These are phyloP conservation scores for Micractinium conductrix DNA, from an alignment of 139 green algal species.

Conservation along the genomic window DNA sequence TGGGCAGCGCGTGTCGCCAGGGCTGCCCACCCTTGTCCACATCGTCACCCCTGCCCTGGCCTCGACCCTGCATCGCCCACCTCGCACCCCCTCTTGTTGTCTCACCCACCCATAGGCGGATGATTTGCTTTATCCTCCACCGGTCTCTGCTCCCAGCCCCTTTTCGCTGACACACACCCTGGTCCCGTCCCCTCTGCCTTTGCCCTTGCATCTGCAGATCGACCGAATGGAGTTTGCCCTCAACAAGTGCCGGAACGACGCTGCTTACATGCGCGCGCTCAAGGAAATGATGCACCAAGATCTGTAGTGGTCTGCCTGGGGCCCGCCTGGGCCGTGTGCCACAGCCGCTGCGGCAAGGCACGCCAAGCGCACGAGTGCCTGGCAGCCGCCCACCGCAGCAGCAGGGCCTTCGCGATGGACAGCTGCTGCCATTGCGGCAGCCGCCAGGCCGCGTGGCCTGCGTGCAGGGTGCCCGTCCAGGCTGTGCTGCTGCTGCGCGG, in stretches of 20 bases:
- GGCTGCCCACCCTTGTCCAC: background rate
- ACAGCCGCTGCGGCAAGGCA: background rate
- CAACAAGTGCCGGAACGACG: constrained; percentile 44
- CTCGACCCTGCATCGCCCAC: background rate
- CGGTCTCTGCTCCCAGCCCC: background rate
- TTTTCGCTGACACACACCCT: too few species aligned
- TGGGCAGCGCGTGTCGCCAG: too few species aligned
- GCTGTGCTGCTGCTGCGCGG: too few species aligned
- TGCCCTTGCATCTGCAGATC: constrained; percentile 7
- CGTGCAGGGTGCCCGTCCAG: background rate
- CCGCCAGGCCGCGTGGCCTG: too few species aligned
- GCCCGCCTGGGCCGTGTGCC: too few species aligned
- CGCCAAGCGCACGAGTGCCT: background rate
- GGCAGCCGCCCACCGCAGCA: background rate
- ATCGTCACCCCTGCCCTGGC: background rate
- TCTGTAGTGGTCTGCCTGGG: background rate
- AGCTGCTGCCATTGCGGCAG: background rate
- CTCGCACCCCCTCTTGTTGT: too few species aligned
- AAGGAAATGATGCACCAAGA: constrained; percentile 45
- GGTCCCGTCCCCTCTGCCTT: too few species aligned
- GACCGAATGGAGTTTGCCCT: constrained; percentile 54
- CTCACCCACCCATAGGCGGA: background rate
- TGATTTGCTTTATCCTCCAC: background rate
- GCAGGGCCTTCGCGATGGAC: background rate
- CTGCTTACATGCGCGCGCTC: constrained; percentile 38